A percentile compares a stretch with the other conserved stretches of the same genome.
Conservation (phyloP, 345 rosid genomes). For the Eucalyptus brandiana region DNA sequence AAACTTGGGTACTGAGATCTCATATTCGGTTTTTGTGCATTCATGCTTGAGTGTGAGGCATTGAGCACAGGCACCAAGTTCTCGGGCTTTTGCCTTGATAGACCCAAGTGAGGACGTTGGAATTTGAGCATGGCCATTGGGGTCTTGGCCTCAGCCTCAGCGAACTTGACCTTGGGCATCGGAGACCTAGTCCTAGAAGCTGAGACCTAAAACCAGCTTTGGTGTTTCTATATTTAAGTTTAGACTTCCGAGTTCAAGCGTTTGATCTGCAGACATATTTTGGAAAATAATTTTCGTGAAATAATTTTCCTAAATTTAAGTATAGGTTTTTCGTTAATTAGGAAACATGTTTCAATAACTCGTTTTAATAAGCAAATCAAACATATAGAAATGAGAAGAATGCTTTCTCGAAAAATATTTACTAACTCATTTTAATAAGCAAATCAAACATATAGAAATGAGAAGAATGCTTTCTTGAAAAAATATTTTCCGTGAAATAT, state of each 20-base stretch:
- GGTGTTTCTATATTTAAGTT: too few species aligned
- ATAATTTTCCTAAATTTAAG: neutral
- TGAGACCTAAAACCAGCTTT: neutral
- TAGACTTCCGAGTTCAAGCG: neutral
- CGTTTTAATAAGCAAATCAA: neutral
- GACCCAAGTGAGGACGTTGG: accelerated
- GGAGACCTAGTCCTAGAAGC: neutral
- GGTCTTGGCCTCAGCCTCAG: accelerated
- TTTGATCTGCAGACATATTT: accelerated
- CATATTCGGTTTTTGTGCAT: neutral
- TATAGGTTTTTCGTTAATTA: too few species aligned
- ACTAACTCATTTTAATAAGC: too few species aligned
- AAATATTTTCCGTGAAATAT: too few species aligned
- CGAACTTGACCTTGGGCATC: neutral
- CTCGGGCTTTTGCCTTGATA: neutral
- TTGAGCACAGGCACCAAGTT: too few species aligned
- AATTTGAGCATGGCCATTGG: neutral
- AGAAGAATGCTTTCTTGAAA: neutral
- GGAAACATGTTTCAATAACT: neutral
- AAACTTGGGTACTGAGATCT: neutral
- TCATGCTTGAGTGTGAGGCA: accelerated
- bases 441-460: too few species aligned
- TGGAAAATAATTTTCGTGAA: too few species aligned
- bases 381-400: too few species aligned
- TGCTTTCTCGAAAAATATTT: too few species aligned